Percentiles rank a stretch among this genome's conserved stretches.
phyloP scores from a whole-genome alignment of 2,329 filamentous ascomycete species.

The Gremmenia infestans region DNA sequence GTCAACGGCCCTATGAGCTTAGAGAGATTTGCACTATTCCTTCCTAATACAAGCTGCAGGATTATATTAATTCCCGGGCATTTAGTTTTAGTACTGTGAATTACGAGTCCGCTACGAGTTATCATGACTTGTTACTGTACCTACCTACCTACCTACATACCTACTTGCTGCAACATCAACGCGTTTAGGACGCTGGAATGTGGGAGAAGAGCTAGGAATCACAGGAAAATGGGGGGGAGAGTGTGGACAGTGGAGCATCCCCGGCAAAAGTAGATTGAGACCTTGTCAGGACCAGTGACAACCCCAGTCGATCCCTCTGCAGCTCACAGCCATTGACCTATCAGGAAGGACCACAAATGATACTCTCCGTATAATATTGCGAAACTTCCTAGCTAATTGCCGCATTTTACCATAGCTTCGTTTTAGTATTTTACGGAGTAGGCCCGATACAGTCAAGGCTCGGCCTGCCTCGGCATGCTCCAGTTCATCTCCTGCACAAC shows the following conservation, averaged over 20 bases:
- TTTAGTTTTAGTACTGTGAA: not conserved
- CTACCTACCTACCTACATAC: not conserved
- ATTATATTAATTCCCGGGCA: not conserved
- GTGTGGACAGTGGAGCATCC: not conserved
- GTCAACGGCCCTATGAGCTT: not conserved
- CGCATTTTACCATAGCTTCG: constrained; percentile 7
- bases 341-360: not conserved
- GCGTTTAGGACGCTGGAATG: not conserved
- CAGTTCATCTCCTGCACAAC: not conserved
- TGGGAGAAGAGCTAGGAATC: not conserved
- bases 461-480: constrained; percentile 3
- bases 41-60: not conserved
- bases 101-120: not conserved
- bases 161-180: not conserved
- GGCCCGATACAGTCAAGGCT: not conserved
- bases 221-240: not conserved
- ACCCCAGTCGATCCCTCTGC: not conserved
- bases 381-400: constrained; percentile 15
- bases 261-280: not conserved
- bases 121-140: not conserved
- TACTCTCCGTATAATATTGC: not conserved
- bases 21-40: not conserved
- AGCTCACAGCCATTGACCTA: constrained; percentile 6
- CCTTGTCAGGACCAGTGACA: not conserved
- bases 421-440: not conserved